Percentiles rank a stretch among this genome's conserved stretches.
phyloP scores from a whole-genome alignment of 2,329 filamentous ascomycete species.

The Tolypocladium nubicola region DNA sequence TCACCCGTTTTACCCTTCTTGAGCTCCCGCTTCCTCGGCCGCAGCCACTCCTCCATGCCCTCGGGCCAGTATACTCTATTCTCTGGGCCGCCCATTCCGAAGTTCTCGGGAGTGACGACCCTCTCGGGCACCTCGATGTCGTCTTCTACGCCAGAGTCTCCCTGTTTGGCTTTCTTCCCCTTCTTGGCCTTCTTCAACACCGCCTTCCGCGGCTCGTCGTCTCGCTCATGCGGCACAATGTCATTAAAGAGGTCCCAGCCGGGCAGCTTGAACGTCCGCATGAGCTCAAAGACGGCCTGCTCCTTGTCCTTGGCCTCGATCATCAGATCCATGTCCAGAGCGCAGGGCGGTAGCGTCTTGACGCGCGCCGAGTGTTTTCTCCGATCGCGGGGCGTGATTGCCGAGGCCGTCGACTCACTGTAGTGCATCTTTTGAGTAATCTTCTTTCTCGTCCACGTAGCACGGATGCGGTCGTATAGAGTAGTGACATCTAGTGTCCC shows the following conservation, averaged over 20 bases:
- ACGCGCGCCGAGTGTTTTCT: conserved; percentile 81
- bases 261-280: conserved; percentile 77
- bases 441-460: conserved; percentile 73
- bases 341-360: conserved; percentile 69
- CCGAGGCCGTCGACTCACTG: conserved; percentile 55
- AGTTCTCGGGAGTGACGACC: conserved; percentile 52
- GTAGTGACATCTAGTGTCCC: conserved; percentile 71
- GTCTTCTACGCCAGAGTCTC: conserved; percentile 23
- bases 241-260: conserved; percentile 69
- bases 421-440: conserved; percentile 98
- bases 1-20: conserved; percentile 30
- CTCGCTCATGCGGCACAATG: conserved; percentile 63
- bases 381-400: conserved; percentile 66
- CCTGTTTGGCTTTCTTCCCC: conserved; percentile 22
- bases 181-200: conserved; percentile 24
- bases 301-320: conserved; percentile 98
- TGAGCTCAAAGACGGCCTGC: conserved; percentile 88
- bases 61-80: conserved; percentile 82
- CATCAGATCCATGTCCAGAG: conserved; percentile 87
- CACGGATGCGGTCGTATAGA: conserved; percentile 65
- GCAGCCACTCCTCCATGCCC: conserved; percentile 83
- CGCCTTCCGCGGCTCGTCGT: conserved; percentile 56
- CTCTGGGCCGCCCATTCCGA: conserved; percentile 78
- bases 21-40: conserved; percentile 63
- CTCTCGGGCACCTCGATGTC: conserved; percentile 26